These are phyloP conservation scores for Pulveroboletus sp. DNA, from an alignment of 1,284 basidiomycete species.

Conservation along the genomic window DNA sequence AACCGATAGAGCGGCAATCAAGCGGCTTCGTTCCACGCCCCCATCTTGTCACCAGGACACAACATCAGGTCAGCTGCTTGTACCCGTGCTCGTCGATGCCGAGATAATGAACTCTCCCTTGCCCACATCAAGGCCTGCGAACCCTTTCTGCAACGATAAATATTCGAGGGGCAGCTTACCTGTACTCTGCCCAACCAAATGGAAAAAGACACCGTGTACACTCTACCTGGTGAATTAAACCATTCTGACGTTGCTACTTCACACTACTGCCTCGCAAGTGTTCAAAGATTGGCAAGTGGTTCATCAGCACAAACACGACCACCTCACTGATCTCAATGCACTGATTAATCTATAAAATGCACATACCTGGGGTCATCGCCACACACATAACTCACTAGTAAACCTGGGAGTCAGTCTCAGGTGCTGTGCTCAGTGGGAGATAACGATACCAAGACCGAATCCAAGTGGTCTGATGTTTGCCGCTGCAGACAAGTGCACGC, in stretches of 20 bases:
- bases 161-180: background rate
- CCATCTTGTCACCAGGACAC: background rate
- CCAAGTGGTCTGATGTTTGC: background rate
- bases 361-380: background rate
- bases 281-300: background rate
- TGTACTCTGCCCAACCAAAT: background rate
- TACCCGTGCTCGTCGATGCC: background rate
- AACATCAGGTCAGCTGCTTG: background rate
- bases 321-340: background rate
- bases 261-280: background rate
- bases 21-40: background rate
- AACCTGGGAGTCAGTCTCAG: background rate
- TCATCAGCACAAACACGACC: background rate
- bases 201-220: background rate
- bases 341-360: background rate
- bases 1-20: constrained; percentile 1
- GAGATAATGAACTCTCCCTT: constrained; percentile 7
- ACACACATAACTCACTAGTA: background rate
- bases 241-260: background rate
- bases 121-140: constrained; percentile 1
- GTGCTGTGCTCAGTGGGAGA: too few species aligned
- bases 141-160: background rate
- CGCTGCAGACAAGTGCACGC: background rate
- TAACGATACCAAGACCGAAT: background rate
- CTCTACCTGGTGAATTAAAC: background rate